These are phyloP conservation scores for Phytophthora uliginosa DNA, from an alignment of 352 stramenopile species.

Conservation along the genomic window DNA sequence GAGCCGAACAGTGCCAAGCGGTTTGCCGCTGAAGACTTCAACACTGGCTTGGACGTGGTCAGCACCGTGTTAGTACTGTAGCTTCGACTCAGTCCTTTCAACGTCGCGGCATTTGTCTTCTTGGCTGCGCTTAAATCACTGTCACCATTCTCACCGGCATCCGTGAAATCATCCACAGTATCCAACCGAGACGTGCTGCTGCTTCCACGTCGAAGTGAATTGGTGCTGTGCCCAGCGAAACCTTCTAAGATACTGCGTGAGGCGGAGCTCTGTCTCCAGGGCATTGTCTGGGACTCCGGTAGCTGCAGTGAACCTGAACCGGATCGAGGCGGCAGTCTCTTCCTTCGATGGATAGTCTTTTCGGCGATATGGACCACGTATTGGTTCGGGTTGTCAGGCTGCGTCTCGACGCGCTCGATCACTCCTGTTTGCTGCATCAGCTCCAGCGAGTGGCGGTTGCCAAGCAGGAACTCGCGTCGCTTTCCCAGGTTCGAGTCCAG, in stretches of 20 bases:
- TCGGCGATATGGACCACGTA: constrained; percentile 80
- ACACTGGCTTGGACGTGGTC: constrained; percentile 25
- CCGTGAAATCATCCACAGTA: background rate
- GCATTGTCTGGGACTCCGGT: constrained; percentile 26
- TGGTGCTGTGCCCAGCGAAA: background rate
- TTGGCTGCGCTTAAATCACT: constrained; percentile 8
- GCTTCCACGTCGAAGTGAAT: constrained; percentile 1
- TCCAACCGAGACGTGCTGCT: constrained; percentile 7
- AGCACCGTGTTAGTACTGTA: constrained; percentile 27
- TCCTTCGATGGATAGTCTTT: constrained; percentile 51
- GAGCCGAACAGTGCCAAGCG: constrained; percentile 35
- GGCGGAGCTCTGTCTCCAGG: constrained; percentile 25
- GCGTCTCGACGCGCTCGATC: constrained; percentile 61
- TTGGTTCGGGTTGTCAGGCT: constrained; percentile 62
- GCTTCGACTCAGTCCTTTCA: constrained; percentile 31
- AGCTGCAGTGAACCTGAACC: constrained; percentile 25
- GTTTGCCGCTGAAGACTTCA: constrained; percentile 33
- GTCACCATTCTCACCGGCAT: background rate
- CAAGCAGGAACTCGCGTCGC: constrained; percentile 72
- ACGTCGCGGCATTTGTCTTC: constrained; percentile 30
- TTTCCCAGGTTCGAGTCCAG: constrained; percentile 71
- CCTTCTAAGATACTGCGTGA: constrained; percentile 6
- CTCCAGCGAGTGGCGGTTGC: constrained; percentile 62
- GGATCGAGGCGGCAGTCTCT: constrained; percentile 45
- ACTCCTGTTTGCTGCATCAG: constrained; percentile 75